Percentiles rank a stretch among this genome's conserved stretches.
These are phyloP conservation scores for Cladorrhinum samala DNA, from an alignment of 495 filamentous ascomycete species.

Conservation along the genomic window DNA sequence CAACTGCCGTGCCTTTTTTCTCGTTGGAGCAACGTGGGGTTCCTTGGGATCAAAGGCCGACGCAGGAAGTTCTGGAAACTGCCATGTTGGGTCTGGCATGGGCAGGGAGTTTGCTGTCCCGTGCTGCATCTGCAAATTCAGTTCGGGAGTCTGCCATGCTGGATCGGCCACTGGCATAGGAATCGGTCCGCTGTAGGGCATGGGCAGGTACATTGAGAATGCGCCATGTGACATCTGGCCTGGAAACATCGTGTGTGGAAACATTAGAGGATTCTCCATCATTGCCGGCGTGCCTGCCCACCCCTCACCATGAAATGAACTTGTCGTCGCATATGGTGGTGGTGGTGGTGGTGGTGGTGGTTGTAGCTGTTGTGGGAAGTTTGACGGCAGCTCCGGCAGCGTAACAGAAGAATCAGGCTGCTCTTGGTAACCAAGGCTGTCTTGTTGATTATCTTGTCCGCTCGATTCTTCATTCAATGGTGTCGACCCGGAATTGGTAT, in stretches of 20 bases:
- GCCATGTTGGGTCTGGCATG: conserved; percentile 22
- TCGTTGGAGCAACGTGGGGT: not conserved
- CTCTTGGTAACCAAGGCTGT: too few relatives aligned
- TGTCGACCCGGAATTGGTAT: conserved; percentile 7
- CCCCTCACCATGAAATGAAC: conserved; percentile 3
- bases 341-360: not conserved
- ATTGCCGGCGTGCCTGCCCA: conserved; percentile 1
- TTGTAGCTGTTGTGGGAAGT: too few relatives aligned
- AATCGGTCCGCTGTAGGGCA: conserved; percentile 9
- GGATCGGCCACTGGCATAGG: conserved; percentile 15
- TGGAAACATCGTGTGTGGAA: conserved; percentile 10
- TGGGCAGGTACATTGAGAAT: conserved; percentile 8
- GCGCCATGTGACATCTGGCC: conserved; percentile 9
- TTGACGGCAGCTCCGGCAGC: too few relatives aligned
- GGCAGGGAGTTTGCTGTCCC: conserved; percentile 2
- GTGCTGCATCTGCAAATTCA: conserved; percentile 10
- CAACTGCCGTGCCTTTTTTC: conserved; percentile 8
- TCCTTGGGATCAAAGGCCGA: not conserved
- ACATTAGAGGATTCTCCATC: not conserved
- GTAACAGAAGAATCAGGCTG: too few relatives aligned
- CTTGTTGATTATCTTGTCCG: conserved; percentile 2
- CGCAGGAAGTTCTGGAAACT: conserved; percentile 22
- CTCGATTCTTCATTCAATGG: conserved; percentile 25
- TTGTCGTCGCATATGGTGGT: not conserved
- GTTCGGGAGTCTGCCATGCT: conserved; percentile 23